Conservation (phyloP, 306 rosid species). For the Biancaea sappan region DNA sequence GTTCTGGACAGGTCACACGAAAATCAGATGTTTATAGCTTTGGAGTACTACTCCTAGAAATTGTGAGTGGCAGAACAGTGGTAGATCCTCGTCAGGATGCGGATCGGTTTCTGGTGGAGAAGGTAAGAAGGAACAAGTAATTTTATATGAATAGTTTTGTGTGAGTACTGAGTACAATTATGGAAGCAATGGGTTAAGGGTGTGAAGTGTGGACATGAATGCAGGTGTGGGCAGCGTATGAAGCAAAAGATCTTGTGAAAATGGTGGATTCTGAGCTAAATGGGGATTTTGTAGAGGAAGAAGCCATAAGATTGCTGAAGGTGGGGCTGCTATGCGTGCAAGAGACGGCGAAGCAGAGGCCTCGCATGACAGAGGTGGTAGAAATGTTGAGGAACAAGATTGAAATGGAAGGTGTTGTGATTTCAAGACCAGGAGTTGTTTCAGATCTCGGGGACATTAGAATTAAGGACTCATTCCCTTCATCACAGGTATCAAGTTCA, state of each 20-base stretch:
- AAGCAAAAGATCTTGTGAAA: conserved; percentile 37
- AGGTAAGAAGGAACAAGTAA: no score
- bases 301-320: conserved; percentile 63
- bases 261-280: conserved; percentile 67
- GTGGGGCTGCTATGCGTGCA: conserved; percentile 88
- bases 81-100: conserved; percentile 60
- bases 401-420: conserved; percentile 42
- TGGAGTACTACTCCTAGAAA: conserved; percentile 76
- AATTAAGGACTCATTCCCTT: conserved; percentile 32
- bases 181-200: conserved; percentile 18
- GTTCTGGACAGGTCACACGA: conserved; percentile 78
- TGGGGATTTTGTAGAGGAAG: conserved; percentile 44
- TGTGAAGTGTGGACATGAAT: conserved; percentile 18
- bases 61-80: conserved; percentile 66
- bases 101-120: conserved; percentile 79
- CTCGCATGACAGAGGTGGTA: conserved; percentile 59
- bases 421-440: conserved; percentile 76
- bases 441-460: conserved; percentile 73
- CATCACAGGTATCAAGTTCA: conserved; percentile 41
- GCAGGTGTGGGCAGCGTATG: conserved; percentile 83
- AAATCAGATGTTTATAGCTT: conserved; percentile 94
- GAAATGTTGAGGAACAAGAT: conserved; percentile 46
- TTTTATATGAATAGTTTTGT: not conserved
- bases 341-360: conserved; percentile 65
- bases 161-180: not conserved